These are phyloP conservation scores for Paracoccidioides lutzii DNA, from an alignment of 2,329 filamentous ascomycete species.

Conservation along the genomic window DNA sequence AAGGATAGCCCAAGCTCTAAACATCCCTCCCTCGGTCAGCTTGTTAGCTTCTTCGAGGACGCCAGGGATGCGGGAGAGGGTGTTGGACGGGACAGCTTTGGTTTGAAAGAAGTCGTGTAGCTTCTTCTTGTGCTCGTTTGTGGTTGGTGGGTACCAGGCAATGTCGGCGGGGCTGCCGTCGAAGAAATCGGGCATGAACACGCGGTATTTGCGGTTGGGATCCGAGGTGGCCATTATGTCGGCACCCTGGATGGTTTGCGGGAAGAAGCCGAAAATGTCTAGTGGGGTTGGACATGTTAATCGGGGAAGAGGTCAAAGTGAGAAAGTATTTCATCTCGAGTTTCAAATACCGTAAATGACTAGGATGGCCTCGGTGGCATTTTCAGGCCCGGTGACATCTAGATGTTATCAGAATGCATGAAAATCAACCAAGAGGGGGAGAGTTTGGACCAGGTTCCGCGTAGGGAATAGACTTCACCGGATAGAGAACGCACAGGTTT, in stretches of 20 bases:
- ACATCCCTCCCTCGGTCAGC: constrained; percentile 26
- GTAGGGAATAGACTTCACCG: not conserved
- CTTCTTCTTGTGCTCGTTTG: constrained; percentile 47
- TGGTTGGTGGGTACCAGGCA: constrained; percentile 48
- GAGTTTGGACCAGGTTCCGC: not conserved
- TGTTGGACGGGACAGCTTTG: constrained; percentile 45
- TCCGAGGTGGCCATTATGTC: constrained; percentile 49
- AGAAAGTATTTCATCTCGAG: not conserved
- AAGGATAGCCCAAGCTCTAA: constrained; percentile 46
- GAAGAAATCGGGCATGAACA: constrained; percentile 90
- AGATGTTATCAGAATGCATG: constrained; percentile 1
- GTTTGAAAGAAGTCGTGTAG: constrained; percentile 47
- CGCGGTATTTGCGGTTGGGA: constrained; percentile 62
- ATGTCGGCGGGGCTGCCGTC: constrained; percentile 57
- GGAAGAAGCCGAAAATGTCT: constrained; percentile 53
- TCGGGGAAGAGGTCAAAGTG: not conserved
- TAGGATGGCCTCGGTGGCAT: constrained; percentile 45
- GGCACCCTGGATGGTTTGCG: constrained; percentile 50
- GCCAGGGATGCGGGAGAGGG: constrained; percentile 42
- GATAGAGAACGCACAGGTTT: constrained; percentile 39
- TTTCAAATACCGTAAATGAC: constrained; percentile 36
- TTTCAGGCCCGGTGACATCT: constrained; percentile 45
- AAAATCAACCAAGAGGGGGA: not conserved
- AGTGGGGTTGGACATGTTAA: constrained; percentile 9
- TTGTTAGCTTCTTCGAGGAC: constrained; percentile 42